A percentile compares a stretch with the other conserved stretches of the same genome.
These are phyloP conservation scores for Talaromyces sp. DNA, from an alignment of 2,329 filamentous ascomycete genomes.

Conservation along the genomic window DNA sequence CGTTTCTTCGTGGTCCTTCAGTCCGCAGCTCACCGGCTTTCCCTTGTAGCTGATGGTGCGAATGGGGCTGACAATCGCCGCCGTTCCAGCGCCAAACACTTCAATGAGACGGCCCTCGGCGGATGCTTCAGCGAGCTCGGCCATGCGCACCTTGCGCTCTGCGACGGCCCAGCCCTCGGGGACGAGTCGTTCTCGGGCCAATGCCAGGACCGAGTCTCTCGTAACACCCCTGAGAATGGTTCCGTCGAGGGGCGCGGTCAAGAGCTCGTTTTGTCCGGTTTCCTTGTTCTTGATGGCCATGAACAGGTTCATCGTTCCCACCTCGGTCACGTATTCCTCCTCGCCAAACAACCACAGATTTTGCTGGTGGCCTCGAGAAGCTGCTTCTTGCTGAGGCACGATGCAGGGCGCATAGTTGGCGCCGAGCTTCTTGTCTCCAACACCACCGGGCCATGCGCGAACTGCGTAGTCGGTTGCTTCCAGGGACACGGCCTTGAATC, in stretches of 20 bases:
- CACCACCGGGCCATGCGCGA: conserved; percentile 94
- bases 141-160: conserved; percentile 91
- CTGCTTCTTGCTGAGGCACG: conserved; percentile 88
- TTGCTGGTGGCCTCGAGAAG: conserved; percentile 89
- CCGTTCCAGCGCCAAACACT: conserved; percentile 90
- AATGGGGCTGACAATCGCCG: conserved; percentile 88
- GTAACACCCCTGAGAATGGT: conserved; percentile 96
- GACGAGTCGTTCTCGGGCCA: conserved; percentile 76
- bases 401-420: conserved; percentile 99
- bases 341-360: conserved; percentile 97
- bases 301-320: conserved; percentile 99
- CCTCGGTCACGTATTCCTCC: conserved; percentile 93
- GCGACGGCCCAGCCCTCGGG: conserved; percentile 83
- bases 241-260: conserved; percentile 93
- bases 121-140: conserved; percentile 73
- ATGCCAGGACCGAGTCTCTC: conserved; percentile 78
- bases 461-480: conserved; percentile 97
- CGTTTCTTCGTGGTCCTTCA: conserved; percentile 76
- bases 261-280: conserved; percentile 83
- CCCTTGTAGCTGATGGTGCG: conserved; percentile 86
- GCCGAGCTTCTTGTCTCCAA: conserved; percentile 96
- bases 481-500: conserved; percentile 93
- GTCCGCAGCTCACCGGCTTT: conserved; percentile 72
- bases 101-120: conserved; percentile 83
- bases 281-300: conserved; percentile 77